These are phyloP conservation scores for Shiraia sp. DNA, from an alignment of 2,329 filamentous ascomycete genomes.

Conservation along the genomic window DNA sequence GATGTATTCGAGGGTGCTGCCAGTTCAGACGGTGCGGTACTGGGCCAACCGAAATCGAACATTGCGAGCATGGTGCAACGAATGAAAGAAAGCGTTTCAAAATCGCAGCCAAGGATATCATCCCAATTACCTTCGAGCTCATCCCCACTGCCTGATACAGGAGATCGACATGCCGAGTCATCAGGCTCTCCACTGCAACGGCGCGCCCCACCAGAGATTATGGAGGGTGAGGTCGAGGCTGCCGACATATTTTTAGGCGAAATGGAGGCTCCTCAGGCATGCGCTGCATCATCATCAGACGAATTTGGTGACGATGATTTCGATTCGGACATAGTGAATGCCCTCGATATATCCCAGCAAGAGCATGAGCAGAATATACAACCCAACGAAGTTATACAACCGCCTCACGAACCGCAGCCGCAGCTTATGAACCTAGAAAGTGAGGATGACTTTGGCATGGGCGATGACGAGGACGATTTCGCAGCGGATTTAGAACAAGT, in stretches of 20 bases:
- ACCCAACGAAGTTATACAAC: slow-evolving; percentile 12
- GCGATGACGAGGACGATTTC: slow-evolving; percentile 55
- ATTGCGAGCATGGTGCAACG: slow-evolving; percentile 45
- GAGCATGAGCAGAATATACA: slow-evolving; percentile 3
- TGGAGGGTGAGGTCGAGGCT: slow-evolving; percentile 8
- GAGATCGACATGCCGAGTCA: slow-evolving; percentile 18
- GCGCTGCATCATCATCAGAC: slow-evolving; percentile 37
- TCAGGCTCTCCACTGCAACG: slow-evolving; percentile 38
- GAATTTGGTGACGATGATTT: slow-evolving; percentile 43
- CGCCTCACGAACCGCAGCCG: slow-evolving; percentile 1
- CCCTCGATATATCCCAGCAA: slow-evolving; percentile 26
- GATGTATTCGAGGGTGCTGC: slow-evolving; percentile 35
- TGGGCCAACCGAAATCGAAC: slow-evolving; percentile 32
- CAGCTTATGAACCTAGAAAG: slow-evolving; percentile 16
- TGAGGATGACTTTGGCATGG: slow-evolving; percentile 52
- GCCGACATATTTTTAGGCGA: slow-evolving; percentile 6
- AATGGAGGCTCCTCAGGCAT: slow-evolving; percentile 9
- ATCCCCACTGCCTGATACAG: slow-evolving; percentile 48
- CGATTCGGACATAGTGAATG: slow-evolving; percentile 40
- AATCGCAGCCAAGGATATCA: slow-evolving; percentile 19
- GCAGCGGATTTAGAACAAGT: slow-evolving; percentile 63
- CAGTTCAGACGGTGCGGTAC: slow-evolving; percentile 37
- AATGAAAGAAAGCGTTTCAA: slow-evolving; percentile 51
- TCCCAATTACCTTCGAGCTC: slow-evolving; percentile 51
- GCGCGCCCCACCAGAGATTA: slow-evolving; percentile 18